Percentiles rank a stretch among this genome's conserved stretches.
These are phyloP conservation scores for Desmodesmus armatus DNA, from an alignment of 139 green algal genomes.

Conservation along the genomic window DNA sequence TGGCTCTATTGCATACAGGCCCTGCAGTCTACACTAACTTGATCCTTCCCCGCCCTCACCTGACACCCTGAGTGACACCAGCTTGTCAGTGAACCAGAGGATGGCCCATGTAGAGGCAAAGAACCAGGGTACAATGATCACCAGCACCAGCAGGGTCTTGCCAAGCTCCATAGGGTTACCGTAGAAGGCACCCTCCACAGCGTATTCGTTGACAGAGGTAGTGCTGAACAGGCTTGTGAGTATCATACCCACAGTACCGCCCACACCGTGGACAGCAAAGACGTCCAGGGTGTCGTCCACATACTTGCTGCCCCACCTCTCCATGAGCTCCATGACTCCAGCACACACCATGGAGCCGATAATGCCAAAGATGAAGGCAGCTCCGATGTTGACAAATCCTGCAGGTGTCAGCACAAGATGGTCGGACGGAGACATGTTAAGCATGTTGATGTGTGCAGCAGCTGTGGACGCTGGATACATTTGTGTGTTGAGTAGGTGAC, in stretches of 20 bases:
- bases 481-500: no score
- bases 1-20: no score
- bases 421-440: no score
- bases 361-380: conserved; percentile 27
- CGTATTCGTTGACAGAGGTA: not conserved
- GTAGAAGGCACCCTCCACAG: conserved; percentile 37
- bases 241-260: conserved; percentile 34
- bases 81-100: conserved; percentile 43
- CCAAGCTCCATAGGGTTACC: conserved; percentile 23
- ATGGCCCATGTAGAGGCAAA: conserved; percentile 12
- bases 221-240: conserved; percentile 18
- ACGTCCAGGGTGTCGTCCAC: conserved; percentile 17
- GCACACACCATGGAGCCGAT: conserved; percentile 17
- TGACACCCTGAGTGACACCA: conserved; percentile 23
- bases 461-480: no score
- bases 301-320: conserved; percentile 21
- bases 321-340: conserved; percentile 33
- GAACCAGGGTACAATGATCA: conserved; percentile 39
- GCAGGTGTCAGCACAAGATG: no score
- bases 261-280: conserved; percentile 29
- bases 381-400: conserved; percentile 42
- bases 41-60: no score
- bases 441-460: no score
- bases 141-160: conserved; percentile 26
- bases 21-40: no score